A percentile compares a stretch with the other conserved stretches of the same genome.
Evolutionary conservation across 306 rosid genomes (phyloP).

Genomic region (Sphenostylis stenocarpa): DNA sequence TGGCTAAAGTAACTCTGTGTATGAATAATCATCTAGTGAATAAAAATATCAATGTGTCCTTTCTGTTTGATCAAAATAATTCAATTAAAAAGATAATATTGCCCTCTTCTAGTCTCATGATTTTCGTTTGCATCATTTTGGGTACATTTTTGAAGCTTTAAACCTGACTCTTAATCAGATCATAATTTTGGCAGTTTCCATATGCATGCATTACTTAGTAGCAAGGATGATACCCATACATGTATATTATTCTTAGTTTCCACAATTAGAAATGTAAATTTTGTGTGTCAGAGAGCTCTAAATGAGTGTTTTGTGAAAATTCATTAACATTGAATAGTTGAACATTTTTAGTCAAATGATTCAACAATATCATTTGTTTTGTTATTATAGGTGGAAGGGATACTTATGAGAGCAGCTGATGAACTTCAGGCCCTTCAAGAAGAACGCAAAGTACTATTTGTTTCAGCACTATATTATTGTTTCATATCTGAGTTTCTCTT

Average conservation of each 20-base stretch:
- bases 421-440: conserved; percentile 85
- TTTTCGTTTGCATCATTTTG: not conserved
- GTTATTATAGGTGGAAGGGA: conserved; percentile 80
- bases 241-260: not conserved
- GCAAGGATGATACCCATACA: conserved; percentile 11
- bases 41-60: not conserved
- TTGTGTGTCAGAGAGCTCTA: not conserved
- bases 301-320: not conserved
- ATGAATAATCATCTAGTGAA: not conserved
- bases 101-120: not conserved
- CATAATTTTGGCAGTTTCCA: not conserved
- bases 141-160: conserved; percentile 29
- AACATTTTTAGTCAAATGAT: conserved; percentile 13
- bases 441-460: conserved; percentile 71
- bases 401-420: conserved; percentile 75
- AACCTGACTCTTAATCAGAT: not conserved
- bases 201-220: conserved; percentile 1
- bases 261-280: not conserved
- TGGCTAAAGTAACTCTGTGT: not conserved
- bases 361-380: conserved; percentile 12
- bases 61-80: not conserved
- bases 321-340: not conserved
- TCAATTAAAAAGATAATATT: not conserved
- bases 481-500: not conserved
- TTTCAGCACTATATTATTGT: conserved; percentile 5